These are phyloP conservation scores for Linderniella brevidens DNA, from an alignment of 257 asterid genomes.

Conservation along the genomic window DNA sequence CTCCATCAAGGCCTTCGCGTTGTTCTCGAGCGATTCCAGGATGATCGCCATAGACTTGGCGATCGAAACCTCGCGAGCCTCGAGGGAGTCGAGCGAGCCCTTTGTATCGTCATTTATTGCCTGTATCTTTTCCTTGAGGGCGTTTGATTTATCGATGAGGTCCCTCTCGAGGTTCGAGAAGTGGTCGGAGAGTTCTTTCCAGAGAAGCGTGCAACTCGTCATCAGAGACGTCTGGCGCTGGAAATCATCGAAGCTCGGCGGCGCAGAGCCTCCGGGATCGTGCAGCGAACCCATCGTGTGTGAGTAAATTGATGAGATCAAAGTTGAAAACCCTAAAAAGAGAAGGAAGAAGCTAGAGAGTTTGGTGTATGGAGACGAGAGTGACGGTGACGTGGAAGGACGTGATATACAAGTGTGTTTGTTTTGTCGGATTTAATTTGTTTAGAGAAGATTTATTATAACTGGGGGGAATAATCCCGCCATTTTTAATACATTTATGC, in stretches of 20 bases:
- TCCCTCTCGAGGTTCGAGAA: conserved; percentile 78
- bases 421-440: no score
- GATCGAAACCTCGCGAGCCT: conserved; percentile 59
- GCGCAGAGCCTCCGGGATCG: not conserved
- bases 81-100: conserved; percentile 37
- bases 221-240: conserved; percentile 93
- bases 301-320: no score
- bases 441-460: no score
- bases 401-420: no score
- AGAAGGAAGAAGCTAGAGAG: no score
- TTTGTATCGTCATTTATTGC: conserved; percentile 39
- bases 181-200: conserved; percentile 98
- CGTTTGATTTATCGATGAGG: conserved; percentile 51
- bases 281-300: no score
- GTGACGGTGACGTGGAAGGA: no score
- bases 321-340: no score
- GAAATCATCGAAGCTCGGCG: conserved; percentile 85
- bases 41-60: conserved; percentile 41
- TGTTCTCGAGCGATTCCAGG: conserved; percentile 23
- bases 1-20: conserved; percentile 20
- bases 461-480: no score
- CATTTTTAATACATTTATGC: no score
- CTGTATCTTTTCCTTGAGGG: conserved; percentile 37
- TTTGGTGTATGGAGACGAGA: no score
- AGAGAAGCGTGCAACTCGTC: conserved; percentile 97